Base-by-base conservation (phyloP, 176 grass and related monocot genomes). In the Zoysia pacifica region DNA sequence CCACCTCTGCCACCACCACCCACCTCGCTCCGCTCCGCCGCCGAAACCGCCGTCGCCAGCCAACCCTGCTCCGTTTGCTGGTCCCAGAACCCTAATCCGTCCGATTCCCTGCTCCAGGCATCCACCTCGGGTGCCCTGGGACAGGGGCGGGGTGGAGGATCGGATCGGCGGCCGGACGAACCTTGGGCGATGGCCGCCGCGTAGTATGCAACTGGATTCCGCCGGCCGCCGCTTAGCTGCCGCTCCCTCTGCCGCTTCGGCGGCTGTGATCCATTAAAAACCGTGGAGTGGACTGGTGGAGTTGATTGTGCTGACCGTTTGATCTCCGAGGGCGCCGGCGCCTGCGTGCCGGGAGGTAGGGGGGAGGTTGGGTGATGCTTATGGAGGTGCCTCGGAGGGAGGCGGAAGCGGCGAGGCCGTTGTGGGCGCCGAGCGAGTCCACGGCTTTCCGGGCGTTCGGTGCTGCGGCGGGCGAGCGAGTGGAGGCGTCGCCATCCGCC, bases 141-240 rank as follows among this genome's bases (percentile, higher is more conserved):
- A 14, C 49, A 69, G 65, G 35, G 65, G 45, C 58, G 68, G 42
- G 61, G 67, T 15, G 62, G 60, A 53, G 76, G 83, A 73, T 86
- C 83, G 87, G 83, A 82, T 86, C 73, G 83, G 87, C 11, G 46
- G 48, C n/a, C n/a, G 83, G 37, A 47, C 67, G 69, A 89, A 83
- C 79, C 86, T 74, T 89, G 50, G 47, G 78, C 68, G 73, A 89
- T 89, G 83, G 74, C 61, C 41, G 8, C 61, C 68, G 62, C 68
- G 42, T 86, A 89, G 87, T 78, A 82, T 89, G 87, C 78, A 78
- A 79, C 62, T 89, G 69, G 73, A 89, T 72, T 85, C 87, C 66
- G 82, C 87, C 38, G 87, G 82, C 72, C 59, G 87, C 82, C 44
- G 61, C 61, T 46, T 73, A 78, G 67, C 80, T 88, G 61, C 82